These are phyloP conservation scores for Ambrosia hybrid DNA, from an alignment of 140 eudicot species.

Conservation along the genomic window DNA sequence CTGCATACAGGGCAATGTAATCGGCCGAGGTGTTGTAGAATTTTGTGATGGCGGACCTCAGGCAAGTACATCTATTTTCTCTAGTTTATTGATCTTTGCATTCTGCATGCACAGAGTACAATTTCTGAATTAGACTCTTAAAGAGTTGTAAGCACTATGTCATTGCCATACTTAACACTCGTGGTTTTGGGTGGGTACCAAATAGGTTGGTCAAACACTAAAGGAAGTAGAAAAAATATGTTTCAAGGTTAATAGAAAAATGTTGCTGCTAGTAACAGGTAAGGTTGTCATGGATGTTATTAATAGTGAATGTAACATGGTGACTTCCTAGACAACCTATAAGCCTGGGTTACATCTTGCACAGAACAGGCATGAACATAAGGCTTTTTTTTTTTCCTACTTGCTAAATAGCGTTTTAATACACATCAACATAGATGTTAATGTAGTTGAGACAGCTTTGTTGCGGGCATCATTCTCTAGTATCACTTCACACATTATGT, in stretches of 20 bases:
- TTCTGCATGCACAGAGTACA: not conserved
- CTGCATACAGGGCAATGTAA: constrained; percentile 73
- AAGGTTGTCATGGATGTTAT: not conserved
- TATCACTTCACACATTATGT: constrained; percentile 4
- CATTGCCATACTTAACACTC: not conserved
- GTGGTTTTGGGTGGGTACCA: not conserved
- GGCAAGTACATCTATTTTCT: constrained; percentile 42
- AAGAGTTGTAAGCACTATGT: not conserved
- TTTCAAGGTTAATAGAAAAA: not conserved
- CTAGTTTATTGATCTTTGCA: constrained; percentile 6
- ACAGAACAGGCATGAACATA: too few relatives aligned
- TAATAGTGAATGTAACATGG: not conserved
- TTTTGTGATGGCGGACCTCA: constrained; percentile 88
- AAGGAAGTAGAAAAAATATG: not conserved
- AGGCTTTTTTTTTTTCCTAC: not conserved
- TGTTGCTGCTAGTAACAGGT: not conserved
- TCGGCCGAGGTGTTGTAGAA: constrained; percentile 85
- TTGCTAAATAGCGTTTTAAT: not conserved
- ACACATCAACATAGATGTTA: not conserved
- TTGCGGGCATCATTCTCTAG: constrained; percentile 7
- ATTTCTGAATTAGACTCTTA: not conserved
- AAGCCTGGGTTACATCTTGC: too few relatives aligned
- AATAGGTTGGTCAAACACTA: not conserved
- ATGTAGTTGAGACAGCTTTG: not conserved
- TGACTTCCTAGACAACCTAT: not conserved